Base-by-base conservation (phyloP, 306 rosid genomes). In the Inga leiocalycina region DNA sequence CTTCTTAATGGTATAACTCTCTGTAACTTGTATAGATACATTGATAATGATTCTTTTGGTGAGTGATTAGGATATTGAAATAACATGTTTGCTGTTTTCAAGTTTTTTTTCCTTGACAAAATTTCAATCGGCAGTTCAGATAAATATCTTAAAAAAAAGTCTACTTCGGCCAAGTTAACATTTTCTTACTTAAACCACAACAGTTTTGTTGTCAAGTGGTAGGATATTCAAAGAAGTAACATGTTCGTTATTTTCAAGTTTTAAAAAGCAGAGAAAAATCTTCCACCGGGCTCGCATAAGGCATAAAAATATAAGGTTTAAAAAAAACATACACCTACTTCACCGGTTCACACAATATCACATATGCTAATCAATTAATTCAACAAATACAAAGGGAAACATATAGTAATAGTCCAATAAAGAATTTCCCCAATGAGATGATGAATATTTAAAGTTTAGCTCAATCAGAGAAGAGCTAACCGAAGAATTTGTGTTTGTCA, bases 401-500 rank as follows among this genome's bases (percentile, higher is more conserved):
- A 67, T 8, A 22, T 3, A 62, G 10, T n/a, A 57, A 6, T 20
- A 57, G 30, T 22, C 19, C 13, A 30, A 43, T 3, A 39, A 67
- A 67, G 46, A 65, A 32, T 65, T 13, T n/a, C 43, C 39, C n/a
- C 39, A 13, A 32, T 34, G n/a, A 34, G 43, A 32, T 15, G 43
- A 32, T 32, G n/a, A 39, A 48, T 5, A 4, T 24, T 30, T 27
- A 1, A 74, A 37, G 15, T 57, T 41, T n/a, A 17, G 46, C 34
- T 10, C 45, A 56, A 81, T 44, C 27, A 54, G 37, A 81, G 27
- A 46, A 71, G 74, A 14, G 68, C 8, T 76, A 71, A 95, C 98
- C 98, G 15, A 95, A 84, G 86, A 89, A 92, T 22, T 48, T 78
- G 86, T 98, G 94, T 20, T 93, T 89, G 78, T 95, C 98, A 39